Base-by-base conservation (phyloP, 129 eudicot species). In the Scalesia atractyloides region DNA sequence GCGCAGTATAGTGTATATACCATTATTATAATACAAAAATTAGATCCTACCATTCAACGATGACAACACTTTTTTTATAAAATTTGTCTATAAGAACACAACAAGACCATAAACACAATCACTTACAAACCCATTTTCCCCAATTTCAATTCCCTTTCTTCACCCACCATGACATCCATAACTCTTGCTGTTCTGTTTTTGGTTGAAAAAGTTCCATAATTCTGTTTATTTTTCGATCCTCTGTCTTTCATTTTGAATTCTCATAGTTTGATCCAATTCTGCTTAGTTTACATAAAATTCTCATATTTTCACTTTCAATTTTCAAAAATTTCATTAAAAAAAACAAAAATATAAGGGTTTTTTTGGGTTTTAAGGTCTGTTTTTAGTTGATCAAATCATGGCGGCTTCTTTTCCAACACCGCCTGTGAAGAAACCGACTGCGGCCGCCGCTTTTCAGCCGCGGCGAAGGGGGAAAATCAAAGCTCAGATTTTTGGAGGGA, bases 401-500 rank as follows among this genome's bases (percentile, higher is more conserved):
- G 77, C 70, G 70, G 70, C 70, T 5, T 3, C 69, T 73, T 61
- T 73, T 61, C 20, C 50, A 48, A 17, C 70, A 7, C 77, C 77
- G 16, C 77, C 77, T 9, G 5, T 19, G 34, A 73, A 73, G 70
- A 73, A 73, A 34, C 6, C 70, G 15, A 62, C 49, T 3, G 15
- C 77, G 14, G 14, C 36, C 10, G n/a, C 77, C 4, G 9, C 60
- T 12, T 73, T 46, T 73, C 70, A 57, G 20, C 69, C 70, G 13
- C 51, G 39, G 13, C 51, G 24, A 48, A 12, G 77, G 16, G 77
- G 77, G 1, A 33, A 37, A 48, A 56, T 73, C 9, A 73, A 73
- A 62, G 77, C 77, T 73, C 77, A 48, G 33, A 73, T 73, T 73
- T 73, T 73, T 73, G 70, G 66, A 73, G 77, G 70, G 77, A 51